Conservation (phyloP, 2,329 filamentous ascomycete genomes). For the Diaporthe batatas region DNA sequence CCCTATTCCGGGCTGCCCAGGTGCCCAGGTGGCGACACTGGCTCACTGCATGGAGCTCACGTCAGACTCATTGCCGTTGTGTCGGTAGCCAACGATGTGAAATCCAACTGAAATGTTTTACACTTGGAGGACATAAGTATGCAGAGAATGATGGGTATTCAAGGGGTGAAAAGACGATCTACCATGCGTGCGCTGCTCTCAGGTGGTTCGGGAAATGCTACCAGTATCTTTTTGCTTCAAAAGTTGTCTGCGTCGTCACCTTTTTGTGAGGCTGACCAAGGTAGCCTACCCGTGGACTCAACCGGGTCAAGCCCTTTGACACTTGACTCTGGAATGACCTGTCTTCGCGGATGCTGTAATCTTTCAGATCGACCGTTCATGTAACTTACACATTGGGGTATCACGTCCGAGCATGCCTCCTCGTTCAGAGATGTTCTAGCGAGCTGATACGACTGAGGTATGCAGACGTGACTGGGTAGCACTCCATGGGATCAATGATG, state of each 20-base stretch:
- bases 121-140: not conserved
- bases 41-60: slow-evolving; percentile 9
- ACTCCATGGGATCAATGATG: not conserved
- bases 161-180: no score
- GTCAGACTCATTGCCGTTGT: slow-evolving; percentile 4
- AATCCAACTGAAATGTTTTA: not conserved
- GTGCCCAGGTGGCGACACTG: not conserved
- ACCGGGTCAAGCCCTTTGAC: not conserved
- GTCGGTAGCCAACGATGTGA: not conserved
- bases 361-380: no score
- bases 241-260: not conserved
- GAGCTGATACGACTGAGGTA: not conserved
- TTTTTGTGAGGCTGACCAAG: not conserved
- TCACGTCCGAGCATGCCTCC: not conserved
- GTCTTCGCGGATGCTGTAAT: no score
- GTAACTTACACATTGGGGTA: no score
- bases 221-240: not conserved
- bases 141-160: not conserved
- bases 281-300: no score
- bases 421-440: no score
- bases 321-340: not conserved
- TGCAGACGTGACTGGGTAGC: no score
- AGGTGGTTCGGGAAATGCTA: not conserved
- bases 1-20: slow-evolving; percentile 10
- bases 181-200: not conserved